Base-by-base conservation (phyloP, 805 yeast genomes). In the Jamesozyma hellenica region DNA sequence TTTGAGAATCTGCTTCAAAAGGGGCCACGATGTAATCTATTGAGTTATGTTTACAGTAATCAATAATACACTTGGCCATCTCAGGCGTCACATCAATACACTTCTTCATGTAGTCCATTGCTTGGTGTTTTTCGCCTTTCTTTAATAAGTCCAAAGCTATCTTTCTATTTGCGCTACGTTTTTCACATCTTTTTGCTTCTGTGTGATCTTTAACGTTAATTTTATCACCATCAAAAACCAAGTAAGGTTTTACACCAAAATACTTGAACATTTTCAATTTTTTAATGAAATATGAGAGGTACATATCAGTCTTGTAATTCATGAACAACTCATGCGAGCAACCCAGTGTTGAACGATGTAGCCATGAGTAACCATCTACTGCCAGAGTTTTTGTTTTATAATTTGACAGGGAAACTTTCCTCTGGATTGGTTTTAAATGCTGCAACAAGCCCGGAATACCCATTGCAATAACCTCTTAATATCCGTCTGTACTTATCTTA, bases 1-100 rank as follows among this genome's bases (percentile, higher is more conserved):
- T 76, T 58, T 90, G 97, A 1, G 97, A 82, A 57, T 90, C 98
- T 1, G 97, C 97, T 61, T 90, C 98, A 56, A 86, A 90, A 0
- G 98, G 98, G 0, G 98, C 96, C 5, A 90, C 97, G 6, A 90
- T 74, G 50, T 72, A 88, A 41, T 69, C 71, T 36, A 90, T 75
- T 1, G 62, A 60, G 31, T 70, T 64, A n/a, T 56, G 46, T 46
- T 76, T 76, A 44, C 92, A 66, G 50, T 72, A 79, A 26, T 79
- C 80, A 54, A 87, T 85, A 12, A 88, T 68, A 7, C 82, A 70
- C 48, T 82, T 82, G 6, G 95, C 96, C 88, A 90, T 85, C 45
- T 76, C 75, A 1, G 95, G 84, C 2, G 94, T 82, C 12, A 90
- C 82, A 49, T 82, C 87, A 8, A 94, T 80, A 17, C 90, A 78